Evolutionary conservation across 2,329 filamentous ascomycete genomes (phyloP), one percentile per base, ranked within the genome.

Genomic region (Penicillium corylophilum): DNA sequence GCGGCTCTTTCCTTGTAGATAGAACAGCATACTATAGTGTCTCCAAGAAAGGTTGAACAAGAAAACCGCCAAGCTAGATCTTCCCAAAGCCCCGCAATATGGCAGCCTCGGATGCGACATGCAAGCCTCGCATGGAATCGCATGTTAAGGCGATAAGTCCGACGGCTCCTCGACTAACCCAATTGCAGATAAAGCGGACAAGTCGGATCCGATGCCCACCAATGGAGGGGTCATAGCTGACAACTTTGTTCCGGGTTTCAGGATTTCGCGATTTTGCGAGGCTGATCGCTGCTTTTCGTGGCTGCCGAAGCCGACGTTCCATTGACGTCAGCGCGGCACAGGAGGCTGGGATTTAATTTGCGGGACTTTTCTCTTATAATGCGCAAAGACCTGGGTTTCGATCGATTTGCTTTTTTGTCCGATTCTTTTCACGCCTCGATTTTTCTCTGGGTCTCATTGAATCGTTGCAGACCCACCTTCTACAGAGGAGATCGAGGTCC

Each of bases 281-380:
- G 52, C 16, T 43, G 56, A 56, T 59, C 55, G 51, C 47, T 56
- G 41, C 57, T 56, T 18, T 50, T 51, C 33, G 35, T 44, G 24
- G 50, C 18, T 22, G 57, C 55, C 55, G 53, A 59, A 53, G 16
- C 23, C 46, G 50, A 51, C 44, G 51, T 44, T 51, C 22, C 12
- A 15, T 57, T 61, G 56, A 61, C 58, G 56, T 61, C 58, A 61
- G 56, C 46, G 54, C 52, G 54, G 56, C 50, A 53, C 16, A 54
- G 48, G 51, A 50, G 53, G 53, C 48, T 55, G 46, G 56, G 43
- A n/a, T 16, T 18, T 8, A 16, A 24, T 47, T 28, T 26, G 16
- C 38, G 4, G 31, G 29, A 13, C 4, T 12, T 20, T 20, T 28
- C 26, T 20, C 20, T 38, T 36, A 20, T 13, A 38, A 38, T 10